Percentiles rank a stretch among this genome's conserved stretches.
Conservation (phyloP, 2,329 filamentous ascomycete species). For the Metarhizium robertsii region DNA sequence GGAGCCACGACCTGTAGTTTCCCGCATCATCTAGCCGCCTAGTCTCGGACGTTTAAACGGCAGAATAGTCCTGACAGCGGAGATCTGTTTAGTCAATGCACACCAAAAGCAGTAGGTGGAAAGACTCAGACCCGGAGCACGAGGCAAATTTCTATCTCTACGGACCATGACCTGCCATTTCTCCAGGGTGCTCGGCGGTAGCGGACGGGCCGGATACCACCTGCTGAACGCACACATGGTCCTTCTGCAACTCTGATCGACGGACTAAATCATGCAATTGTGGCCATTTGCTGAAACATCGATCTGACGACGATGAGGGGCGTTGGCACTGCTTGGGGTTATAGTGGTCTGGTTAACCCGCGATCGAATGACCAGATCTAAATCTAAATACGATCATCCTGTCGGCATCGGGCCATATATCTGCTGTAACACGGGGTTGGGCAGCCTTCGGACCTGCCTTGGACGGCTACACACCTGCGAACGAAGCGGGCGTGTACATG, state of each 20-base stretch:
- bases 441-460: not conserved
- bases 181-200: not conserved
- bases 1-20: not conserved
- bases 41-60: not conserved
- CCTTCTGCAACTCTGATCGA: not conserved
- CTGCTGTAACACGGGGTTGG: not conserved
- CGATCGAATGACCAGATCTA: not conserved
- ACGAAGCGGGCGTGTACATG: not conserved
- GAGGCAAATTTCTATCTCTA: not conserved
- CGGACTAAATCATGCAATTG: not conserved
- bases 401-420: not conserved
- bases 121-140: not conserved
- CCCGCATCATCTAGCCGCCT: not conserved
- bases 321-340: not conserved
- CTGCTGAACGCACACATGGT: not conserved
- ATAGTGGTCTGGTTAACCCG: not conserved
- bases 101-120: not conserved
- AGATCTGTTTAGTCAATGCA: not conserved
- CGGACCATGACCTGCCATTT: not conserved
- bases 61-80: not conserved
- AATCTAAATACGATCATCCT: not conserved
- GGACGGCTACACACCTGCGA: not conserved
- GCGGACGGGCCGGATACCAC: constrained; percentile 1
- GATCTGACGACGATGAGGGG: not conserved
- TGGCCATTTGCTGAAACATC: not conserved